A percentile compares a stretch with the other conserved stretches of the same genome.
These are phyloP conservation scores for Rhipidocladum racemiflorum DNA, from an alignment of 176 grass and related monocot genomes.

Conservation along the genomic window DNA sequence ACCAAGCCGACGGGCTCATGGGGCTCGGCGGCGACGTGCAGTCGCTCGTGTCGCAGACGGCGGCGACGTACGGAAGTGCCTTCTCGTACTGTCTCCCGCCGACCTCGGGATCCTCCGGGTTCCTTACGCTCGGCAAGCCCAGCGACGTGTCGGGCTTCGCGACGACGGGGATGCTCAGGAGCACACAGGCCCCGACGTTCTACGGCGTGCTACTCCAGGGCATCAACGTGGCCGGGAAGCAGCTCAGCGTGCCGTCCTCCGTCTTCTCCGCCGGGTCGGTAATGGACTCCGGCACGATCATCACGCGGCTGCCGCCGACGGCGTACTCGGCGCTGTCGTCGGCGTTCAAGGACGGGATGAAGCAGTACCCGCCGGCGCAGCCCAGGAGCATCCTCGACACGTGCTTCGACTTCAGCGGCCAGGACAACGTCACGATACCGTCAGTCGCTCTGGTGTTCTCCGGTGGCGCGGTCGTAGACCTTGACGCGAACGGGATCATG, in stretches of 20 bases:
- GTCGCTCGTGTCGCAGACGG: conserved; percentile 65
- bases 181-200: conserved; percentile 44
- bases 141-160: conserved; percentile 7
- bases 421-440: conserved; percentile 31
- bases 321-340: conserved; percentile 61
- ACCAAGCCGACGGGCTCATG: conserved; percentile 57
- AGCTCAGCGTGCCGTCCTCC: conserved; percentile 12
- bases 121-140: conserved; percentile 52
- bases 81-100: conserved; percentile 86
- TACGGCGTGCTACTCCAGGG: conserved; percentile 48
- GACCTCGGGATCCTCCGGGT: conserved; percentile 34
- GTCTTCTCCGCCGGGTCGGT: conserved; percentile 50
- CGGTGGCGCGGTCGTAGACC: conserved; percentile 25
- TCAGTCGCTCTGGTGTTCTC: conserved; percentile 43
- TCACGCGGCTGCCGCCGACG: conserved; percentile 50
- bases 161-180: conserved; percentile 44
- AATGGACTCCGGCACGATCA: conserved; percentile 81
- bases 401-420: conserved; percentile 54
- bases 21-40: conserved; percentile 57
- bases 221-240: conserved; percentile 45
- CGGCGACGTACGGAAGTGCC: conserved; percentile 36
- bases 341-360: conserved; percentile 61
- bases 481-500: conserved; percentile 54
- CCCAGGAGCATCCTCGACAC: conserved; percentile 38
- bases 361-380: conserved; percentile 14